Conservation (phyloP, 352 stramenopile species). For the Phytophthora kernoviae region DNA sequence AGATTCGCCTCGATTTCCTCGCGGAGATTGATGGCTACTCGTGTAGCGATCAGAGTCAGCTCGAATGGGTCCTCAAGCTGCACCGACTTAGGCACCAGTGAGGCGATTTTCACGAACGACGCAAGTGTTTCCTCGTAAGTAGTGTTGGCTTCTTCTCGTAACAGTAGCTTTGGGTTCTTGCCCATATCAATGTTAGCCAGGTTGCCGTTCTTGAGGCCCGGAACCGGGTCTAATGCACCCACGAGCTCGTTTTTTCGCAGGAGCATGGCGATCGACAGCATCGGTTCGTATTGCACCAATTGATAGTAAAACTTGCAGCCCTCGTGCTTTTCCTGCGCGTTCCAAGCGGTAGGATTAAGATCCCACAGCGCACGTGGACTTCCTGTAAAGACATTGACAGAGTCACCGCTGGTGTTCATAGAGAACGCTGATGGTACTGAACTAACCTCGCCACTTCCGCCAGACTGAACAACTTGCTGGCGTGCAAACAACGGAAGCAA, state of each 20-base stretch:
- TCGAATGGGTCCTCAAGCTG: slow-evolving; percentile 67
- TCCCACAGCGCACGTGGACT: slow-evolving; percentile 79
- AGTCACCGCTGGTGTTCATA: slow-evolving; percentile 45
- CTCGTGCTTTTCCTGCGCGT: slow-evolving; percentile 55
- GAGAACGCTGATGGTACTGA: slow-evolving; percentile 34
- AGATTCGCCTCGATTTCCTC: slow-evolving; percentile 74
- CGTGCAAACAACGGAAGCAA: slow-evolving; percentile 89
- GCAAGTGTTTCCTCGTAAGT: slow-evolving; percentile 57
- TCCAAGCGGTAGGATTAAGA: slow-evolving; percentile 56
- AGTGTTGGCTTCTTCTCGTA: slow-evolving; percentile 47
- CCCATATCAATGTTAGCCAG: slow-evolving; percentile 71
- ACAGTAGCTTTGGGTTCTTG: slow-evolving; percentile 63
- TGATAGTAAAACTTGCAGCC: slow-evolving; percentile 76
- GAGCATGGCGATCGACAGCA: slow-evolving; percentile 61
- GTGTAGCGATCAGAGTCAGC: slow-evolving; percentile 48
- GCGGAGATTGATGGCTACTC: slow-evolving; percentile 72
- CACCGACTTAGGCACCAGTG: slow-evolving; percentile 64
- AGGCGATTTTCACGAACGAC: slow-evolving; percentile 64
- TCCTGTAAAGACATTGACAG: slow-evolving; percentile 70
- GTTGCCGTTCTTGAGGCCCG: slow-evolving; percentile 74
- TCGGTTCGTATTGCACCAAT: slow-evolving; percentile 58
- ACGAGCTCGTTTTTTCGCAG: slow-evolving; percentile 91
- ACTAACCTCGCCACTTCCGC: slow-evolving; percentile 5
- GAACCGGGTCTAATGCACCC: slow-evolving; percentile 71
- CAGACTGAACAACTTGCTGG: slow-evolving; percentile 18